phyloP scores from a whole-genome alignment of 1,284 basidiomycete genomes.

The Hemileccinum hortonii region DNA sequence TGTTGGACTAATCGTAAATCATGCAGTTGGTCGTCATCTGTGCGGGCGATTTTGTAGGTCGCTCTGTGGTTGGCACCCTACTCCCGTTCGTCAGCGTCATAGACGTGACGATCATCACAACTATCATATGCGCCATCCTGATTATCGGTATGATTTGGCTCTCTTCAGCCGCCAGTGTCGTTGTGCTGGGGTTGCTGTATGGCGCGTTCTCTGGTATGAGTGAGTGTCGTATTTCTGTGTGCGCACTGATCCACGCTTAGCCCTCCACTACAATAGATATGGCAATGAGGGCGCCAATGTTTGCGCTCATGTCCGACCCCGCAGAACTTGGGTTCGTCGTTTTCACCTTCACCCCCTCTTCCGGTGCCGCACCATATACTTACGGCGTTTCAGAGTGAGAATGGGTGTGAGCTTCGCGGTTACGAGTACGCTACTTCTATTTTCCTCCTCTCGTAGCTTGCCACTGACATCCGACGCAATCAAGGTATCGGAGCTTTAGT shows the following conservation, averaged over 20 bases:
- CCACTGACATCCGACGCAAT: no score
- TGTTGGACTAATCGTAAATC: not conserved
- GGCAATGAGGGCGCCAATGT: conserved; percentile 28
- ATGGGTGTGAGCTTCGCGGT: conserved; percentile 32
- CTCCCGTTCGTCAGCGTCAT: conserved; percentile 40
- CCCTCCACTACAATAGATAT: conserved; percentile 13
- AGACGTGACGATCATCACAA: conserved; percentile 40
- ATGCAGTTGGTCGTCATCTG: conserved; percentile 47
- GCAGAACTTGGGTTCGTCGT: conserved; percentile 28
- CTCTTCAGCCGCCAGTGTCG: conserved; percentile 38
- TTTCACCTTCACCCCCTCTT: not conserved
- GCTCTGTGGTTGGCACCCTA: conserved; percentile 38
- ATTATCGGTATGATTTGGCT: conserved; percentile 46
- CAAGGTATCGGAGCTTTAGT: conserved; percentile 28
- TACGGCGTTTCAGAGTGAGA: conserved; percentile 20
- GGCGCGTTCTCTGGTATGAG: conserved; percentile 51
- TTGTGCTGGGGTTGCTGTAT: conserved; percentile 47
- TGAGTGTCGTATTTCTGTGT: conserved; percentile 21
- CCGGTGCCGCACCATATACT: conserved; percentile 21
- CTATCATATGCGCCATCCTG: conserved; percentile 24
- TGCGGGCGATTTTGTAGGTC: conserved; percentile 41
- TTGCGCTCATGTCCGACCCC: conserved; percentile 21
- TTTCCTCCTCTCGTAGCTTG: not conserved
- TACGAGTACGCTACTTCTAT: conserved; percentile 20
- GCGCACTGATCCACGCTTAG: not conserved